Base-by-base conservation (phyloP, 1,284 basidiomycete species). In the Cutaneotrichosporon daszewskae region DNA sequence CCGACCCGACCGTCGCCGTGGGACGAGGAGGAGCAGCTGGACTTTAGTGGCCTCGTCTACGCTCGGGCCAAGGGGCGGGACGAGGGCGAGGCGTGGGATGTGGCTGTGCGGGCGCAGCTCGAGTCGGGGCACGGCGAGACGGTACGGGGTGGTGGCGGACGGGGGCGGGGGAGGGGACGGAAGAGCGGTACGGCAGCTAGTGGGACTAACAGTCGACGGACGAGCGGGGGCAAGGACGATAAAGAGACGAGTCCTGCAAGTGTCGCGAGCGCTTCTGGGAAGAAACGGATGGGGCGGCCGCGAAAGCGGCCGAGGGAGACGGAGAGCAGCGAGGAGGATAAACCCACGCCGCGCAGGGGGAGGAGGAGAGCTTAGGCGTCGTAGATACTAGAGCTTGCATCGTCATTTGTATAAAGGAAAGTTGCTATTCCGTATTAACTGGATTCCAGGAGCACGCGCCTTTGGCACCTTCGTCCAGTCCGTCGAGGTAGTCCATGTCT, bases 371-470 rank as follows among this genome's bases (percentile, higher is more conserved):
- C n/a, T n/a, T n/a, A n/a, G n/a, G n/a, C n/a, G n/a, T n/a, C n/a
- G n/a, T n/a, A n/a, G n/a, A n/a, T n/a, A n/a, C n/a, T n/a, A n/a
- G n/a, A n/a, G n/a, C n/a, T n/a, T n/a, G n/a, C n/a, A n/a, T n/a
- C n/a, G n/a, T n/a, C n/a, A n/a, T n/a, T n/a, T n/a, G n/a, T n/a
- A n/a, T n/a, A n/a, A n/a, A n/a, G n/a, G n/a, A n/a, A n/a, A n/a
- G n/a, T n/a, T 26, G 9, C 28, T 31, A 41, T 2, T 31, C 24
- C 7, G 25, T 41, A 54, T 82, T 74, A 18, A 84, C 77, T 9
- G 83, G 83, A 58, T 86, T 84, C 84, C 84, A 86, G 40, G 77
- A 80, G 36, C 51, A 47, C 9, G 78, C 77, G 10, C 84, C 84
- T 0, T 70, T 74, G 44, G 76, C 74, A 3, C 82, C 85, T 31